phyloP scores from a whole-genome alignment of 768 basidiomycete species.

The Amanita brunnescens region DNA sequence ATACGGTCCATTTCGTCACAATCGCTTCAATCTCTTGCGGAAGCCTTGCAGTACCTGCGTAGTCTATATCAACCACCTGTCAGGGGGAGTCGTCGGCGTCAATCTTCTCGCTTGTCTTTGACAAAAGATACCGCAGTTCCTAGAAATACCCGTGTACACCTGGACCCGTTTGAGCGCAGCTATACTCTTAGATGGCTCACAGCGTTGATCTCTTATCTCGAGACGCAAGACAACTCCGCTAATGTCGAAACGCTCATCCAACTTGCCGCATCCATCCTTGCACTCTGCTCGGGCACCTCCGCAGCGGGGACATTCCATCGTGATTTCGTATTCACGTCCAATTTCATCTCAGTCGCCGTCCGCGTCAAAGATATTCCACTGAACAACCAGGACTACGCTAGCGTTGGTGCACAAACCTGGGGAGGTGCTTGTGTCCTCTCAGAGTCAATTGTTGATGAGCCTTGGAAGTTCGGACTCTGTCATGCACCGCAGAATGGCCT shows the following conservation, averaged over 20 bases:
- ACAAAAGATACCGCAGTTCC: not conserved
- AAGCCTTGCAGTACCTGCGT: slow-evolving; percentile 41
- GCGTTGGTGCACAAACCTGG: slow-evolving; percentile 86
- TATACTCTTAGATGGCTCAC: slow-evolving; percentile 72
- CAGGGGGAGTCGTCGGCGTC: slow-evolving; percentile 44
- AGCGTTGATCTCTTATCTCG: slow-evolving; percentile 40
- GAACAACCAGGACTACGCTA: slow-evolving; percentile 58
- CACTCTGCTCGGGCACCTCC: slow-evolving; percentile 53
- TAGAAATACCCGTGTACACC: slow-evolving; percentile 23
- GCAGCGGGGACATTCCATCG: slow-evolving; percentile 53
- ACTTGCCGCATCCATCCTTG: slow-evolving; percentile 51
- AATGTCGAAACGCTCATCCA: slow-evolving; percentile 33
- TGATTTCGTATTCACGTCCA: slow-evolving; percentile 34
- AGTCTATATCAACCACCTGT: slow-evolving; percentile 54
- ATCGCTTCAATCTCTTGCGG: slow-evolving; percentile 28
- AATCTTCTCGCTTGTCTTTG: not conserved
- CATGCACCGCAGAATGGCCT: not conserved
- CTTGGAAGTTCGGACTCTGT: slow-evolving; percentile 39
- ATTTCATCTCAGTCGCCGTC: slow-evolving; percentile 23
- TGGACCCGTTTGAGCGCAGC: slow-evolving; percentile 61
- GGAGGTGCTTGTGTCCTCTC: slow-evolving; percentile 77
- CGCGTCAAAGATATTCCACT: slow-evolving; percentile 60
- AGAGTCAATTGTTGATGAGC: slow-evolving; percentile 56
- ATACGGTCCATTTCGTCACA: slow-evolving; percentile 34
- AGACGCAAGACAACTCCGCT: not conserved